Percentiles rank a stretch among this genome's conserved stretches.
phyloP scores from a whole-genome alignment of 805 yeast genomes.

The Candida coquimbonensis region DNA sequence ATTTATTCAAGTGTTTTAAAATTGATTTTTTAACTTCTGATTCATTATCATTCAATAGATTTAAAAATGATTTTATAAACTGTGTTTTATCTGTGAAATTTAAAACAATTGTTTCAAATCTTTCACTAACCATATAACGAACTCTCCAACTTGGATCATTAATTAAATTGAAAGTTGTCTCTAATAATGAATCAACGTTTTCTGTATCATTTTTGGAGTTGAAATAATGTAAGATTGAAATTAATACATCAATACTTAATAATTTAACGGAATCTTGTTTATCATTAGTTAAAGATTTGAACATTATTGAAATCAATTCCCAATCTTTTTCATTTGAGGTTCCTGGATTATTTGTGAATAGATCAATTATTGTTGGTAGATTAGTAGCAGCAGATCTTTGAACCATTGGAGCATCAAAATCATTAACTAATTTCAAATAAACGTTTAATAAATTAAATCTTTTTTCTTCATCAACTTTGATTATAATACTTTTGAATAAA shows the following conservation, averaged over 20 bases:
- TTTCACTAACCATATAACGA: conserved; percentile 96
- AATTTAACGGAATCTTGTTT: conserved; percentile 94
- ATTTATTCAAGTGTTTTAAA: conserved; percentile 83
- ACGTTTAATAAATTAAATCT: conserved; percentile 59
- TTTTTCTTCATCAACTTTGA: conserved; percentile 45
- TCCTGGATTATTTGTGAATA: conserved; percentile 42
- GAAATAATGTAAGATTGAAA: conserved; percentile 70
- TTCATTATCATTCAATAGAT: conserved; percentile 83
- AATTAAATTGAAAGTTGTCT: conserved; percentile 62
- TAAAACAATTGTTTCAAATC: conserved; percentile 66
- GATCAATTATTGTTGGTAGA: conserved; percentile 67
- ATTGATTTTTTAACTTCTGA: conserved; percentile 96
- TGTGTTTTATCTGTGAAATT: conserved; percentile 49
- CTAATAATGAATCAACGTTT: conserved; percentile 56
- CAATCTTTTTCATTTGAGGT: conserved; percentile 53
- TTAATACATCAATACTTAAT: conserved; percentile 78
- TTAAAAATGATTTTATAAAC: conserved; percentile 55
- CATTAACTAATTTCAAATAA: conserved; percentile 67
- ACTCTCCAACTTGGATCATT: conserved; percentile 97
- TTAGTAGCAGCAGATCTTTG: conserved; percentile 88
- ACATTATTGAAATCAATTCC: conserved; percentile 77
- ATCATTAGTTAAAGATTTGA: conserved; percentile 68
- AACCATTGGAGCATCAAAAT: conserved; percentile 92
- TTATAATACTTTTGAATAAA: conserved; percentile 63
- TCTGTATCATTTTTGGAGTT: conserved; percentile 48